A percentile compares a stretch with the other conserved stretches of the same genome.
These are phyloP conservation scores for Eucalyptus virginea DNA, from an alignment of 345 rosid genomes.

Conservation along the genomic window DNA sequence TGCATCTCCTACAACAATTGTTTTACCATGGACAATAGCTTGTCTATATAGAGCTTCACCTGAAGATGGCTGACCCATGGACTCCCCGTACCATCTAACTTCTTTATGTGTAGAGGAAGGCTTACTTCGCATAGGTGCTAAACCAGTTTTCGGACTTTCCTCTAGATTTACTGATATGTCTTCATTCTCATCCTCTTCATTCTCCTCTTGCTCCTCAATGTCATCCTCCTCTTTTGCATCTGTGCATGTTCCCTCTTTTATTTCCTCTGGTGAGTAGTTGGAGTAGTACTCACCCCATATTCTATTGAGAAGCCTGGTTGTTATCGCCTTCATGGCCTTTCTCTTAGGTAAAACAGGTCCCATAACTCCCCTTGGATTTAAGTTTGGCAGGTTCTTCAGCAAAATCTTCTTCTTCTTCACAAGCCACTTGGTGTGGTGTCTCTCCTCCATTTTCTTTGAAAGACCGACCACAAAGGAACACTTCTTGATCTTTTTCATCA, in stretches of 20 bases:
- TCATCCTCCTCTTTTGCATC: slow-evolving; percentile 24
- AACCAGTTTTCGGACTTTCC: not conserved
- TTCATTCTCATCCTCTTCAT: slow-evolving; percentile 33
- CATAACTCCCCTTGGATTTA: slow-evolving; percentile 57
- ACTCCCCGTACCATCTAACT: slow-evolving; percentile 37
- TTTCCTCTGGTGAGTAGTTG: slow-evolving; percentile 35
- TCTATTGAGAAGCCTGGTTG: slow-evolving; percentile 66
- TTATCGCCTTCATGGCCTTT: slow-evolving; percentile 74
- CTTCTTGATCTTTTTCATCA: slow-evolving; percentile 22
- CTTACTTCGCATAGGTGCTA: slow-evolving; percentile 2
- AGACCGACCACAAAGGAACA: slow-evolving; percentile 54
- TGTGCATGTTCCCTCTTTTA: slow-evolving; percentile 9
- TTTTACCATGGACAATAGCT: slow-evolving; percentile 32
- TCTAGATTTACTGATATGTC: slow-evolving; percentile 2
- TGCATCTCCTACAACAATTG: slow-evolving; percentile 16
- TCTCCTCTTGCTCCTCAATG: slow-evolving; percentile 25
- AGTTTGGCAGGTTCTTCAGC: slow-evolving; percentile 22
- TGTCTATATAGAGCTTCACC: slow-evolving; percentile 33
- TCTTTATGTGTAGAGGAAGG: slow-evolving; percentile 16
- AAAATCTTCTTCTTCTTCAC: slow-evolving; percentile 46
- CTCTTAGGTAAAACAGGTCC: slow-evolving; percentile 29
- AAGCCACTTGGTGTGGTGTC: slow-evolving; percentile 73
- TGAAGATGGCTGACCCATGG: slow-evolving; percentile 13
- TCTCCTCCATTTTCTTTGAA: slow-evolving; percentile 52
- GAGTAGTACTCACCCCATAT: slow-evolving; percentile 83